Evolutionary conservation across 1,284 basidiomycete species (phyloP).

Genomic region (Fistulina hepatica): DNA sequence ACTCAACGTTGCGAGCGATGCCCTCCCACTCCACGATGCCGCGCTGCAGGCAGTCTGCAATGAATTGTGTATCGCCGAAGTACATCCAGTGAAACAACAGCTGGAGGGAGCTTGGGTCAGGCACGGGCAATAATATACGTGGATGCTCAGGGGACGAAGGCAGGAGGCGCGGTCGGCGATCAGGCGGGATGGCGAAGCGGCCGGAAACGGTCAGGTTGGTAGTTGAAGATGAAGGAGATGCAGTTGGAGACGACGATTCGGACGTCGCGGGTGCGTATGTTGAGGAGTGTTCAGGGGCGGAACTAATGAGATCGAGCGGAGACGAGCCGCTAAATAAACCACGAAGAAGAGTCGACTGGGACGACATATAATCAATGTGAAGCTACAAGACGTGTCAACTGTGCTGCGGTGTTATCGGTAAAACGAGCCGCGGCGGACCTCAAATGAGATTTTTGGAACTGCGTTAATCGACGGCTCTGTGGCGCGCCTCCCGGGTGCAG

Average conservation of each 20-base stretch:
- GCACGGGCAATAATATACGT: constrained; percentile 62
- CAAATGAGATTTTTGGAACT: constrained; percentile 46
- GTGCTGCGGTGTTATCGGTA: constrained; percentile 7
- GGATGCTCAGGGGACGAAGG: constrained; percentile 53
- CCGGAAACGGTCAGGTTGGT: constrained; percentile 14
- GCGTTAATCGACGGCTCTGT: constrained; percentile 42
- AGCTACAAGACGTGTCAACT: constrained; percentile 27
- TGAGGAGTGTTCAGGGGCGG: constrained; percentile 17
- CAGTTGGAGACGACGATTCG: constrained; percentile 22
- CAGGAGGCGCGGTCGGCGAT: constrained; percentile 53
- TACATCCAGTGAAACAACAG: constrained; percentile 71
- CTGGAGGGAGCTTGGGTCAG: constrained; percentile 62
- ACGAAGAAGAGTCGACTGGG: constrained; percentile 61
- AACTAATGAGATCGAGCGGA: constrained; percentile 43
- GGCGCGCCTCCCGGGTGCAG: constrained; percentile 34
- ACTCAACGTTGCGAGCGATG: constrained; percentile 71
- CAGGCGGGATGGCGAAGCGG: constrained; percentile 30
- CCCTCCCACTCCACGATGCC: constrained; percentile 66
- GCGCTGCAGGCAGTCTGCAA: constrained; percentile 47
- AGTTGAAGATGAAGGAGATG: constrained; percentile 17
- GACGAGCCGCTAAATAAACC: constrained; percentile 56
- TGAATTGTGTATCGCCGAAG: constrained; percentile 49
- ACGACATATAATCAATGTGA: constrained; percentile 60
- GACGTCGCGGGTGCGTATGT: no score
- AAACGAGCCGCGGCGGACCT: constrained; percentile 30